Evolutionary conservation across 2,329 filamentous ascomycete species (phyloP).

Genomic region (Pseudocercospora macadamiae): DNA sequence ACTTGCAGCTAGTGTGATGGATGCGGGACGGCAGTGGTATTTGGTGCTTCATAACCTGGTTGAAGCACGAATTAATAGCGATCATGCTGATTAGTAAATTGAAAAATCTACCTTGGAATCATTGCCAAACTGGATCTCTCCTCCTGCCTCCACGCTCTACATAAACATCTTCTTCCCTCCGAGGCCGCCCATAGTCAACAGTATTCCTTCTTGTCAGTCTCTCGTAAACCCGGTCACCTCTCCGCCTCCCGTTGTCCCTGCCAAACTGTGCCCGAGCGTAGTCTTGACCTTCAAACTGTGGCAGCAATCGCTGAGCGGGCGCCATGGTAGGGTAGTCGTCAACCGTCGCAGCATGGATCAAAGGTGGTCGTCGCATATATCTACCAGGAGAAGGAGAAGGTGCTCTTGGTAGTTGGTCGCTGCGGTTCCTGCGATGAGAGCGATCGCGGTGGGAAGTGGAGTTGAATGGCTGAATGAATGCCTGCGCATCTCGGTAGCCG

Average conservation of each 20-base stretch:
- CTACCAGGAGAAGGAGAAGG: constrained; percentile 1
- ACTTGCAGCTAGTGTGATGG: too few species aligned
- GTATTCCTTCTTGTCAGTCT: background rate
- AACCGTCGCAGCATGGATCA: background rate
- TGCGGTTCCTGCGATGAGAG: background rate
- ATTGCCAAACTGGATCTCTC: background rate
- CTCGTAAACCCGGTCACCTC: background rate
- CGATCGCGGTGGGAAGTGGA: background rate
- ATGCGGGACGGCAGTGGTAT: too few species aligned
- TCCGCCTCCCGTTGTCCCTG: background rate
- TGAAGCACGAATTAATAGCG: too few species aligned
- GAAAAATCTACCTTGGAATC: background rate
- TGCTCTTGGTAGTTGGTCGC: background rate
- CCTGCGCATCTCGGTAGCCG: background rate
- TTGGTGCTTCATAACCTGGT: background rate
- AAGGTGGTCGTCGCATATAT: background rate
- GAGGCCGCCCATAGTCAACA: background rate
- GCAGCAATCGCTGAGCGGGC: background rate
- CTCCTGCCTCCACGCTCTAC: background rate
- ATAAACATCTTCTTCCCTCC: background rate
- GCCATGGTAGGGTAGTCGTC: background rate
- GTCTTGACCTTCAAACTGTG: background rate
- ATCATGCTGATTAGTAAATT: too few species aligned
- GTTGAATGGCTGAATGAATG: background rate
- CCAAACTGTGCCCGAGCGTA: background rate